Conservation (phyloP, 2,329 filamentous ascomycete species). For the Arthrinium phaeospermum region DNA sequence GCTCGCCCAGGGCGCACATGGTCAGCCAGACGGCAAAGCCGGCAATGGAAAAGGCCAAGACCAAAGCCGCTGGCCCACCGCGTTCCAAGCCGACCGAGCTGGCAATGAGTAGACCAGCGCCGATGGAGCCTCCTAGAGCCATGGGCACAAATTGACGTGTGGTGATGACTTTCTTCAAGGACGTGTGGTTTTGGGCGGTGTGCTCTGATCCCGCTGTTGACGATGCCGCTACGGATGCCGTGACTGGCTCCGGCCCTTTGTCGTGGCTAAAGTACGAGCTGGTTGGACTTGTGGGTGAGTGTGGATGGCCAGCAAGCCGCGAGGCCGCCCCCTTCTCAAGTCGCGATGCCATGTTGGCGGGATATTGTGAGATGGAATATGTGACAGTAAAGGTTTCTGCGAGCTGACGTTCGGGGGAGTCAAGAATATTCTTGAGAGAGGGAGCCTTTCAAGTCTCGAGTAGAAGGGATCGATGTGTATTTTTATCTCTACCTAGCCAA, state of each 20-base stretch:
- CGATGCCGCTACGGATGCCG: background rate
- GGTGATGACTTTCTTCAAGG: conserved; percentile 31
- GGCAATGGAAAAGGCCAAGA: conserved; percentile 40
- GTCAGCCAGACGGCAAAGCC: conserved; percentile 41
- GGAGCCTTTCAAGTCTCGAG: background rate
- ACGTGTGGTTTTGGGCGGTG: background rate
- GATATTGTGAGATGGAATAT: background rate
- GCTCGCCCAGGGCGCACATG: conserved; percentile 35
- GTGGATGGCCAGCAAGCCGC: background rate
- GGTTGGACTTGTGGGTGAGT: background rate
- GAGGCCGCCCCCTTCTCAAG: background rate
- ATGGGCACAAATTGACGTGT: conserved; percentile 44
- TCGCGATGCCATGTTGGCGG: background rate
- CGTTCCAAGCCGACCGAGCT: conserved; percentile 39
- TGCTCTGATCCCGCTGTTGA: background rate
- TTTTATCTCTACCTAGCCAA: background rate
- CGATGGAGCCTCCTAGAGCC: conserved; percentile 43
- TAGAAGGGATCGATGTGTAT: background rate
- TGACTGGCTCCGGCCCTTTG: background rate
- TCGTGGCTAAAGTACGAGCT: background rate
- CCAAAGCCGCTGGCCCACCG: conserved; percentile 39
- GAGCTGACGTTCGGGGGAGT: background rate
- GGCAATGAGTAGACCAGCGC: conserved; percentile 43
- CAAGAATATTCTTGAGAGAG: background rate
- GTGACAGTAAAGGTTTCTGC: background rate